Evolutionary conservation across 1,284 basidiomycete genomes (phyloP), one percentile per base, ranked within the genome.

Genomic region (Takashimella tepidaria): DNA sequence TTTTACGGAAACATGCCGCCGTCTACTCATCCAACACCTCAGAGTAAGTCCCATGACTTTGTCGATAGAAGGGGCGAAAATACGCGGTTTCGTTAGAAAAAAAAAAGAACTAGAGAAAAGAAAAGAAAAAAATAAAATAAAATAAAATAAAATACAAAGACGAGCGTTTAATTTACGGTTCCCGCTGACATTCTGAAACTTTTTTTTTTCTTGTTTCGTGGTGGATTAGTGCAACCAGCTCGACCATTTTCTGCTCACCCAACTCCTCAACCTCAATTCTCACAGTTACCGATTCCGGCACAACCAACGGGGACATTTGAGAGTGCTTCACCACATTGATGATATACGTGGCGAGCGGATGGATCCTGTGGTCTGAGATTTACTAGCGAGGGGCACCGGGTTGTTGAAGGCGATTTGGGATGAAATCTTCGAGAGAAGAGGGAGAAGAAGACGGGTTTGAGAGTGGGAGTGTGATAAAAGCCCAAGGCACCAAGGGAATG

Each of bases 1-100:
- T 66, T 55, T 51, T 68, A 60, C 50, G 51, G 43, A 24, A 56
- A 57, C 44, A 60, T 63, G 50, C 50, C 59, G 10, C 65, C 66
- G 21, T 24, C 21, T 24, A 41, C 66, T 25, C 71, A 70, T 46
- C 69, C 70, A 51, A 71, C 69, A 1, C 71, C 70, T 45, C 70
- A 70, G 44, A 58, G 70, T 73, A 52, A 53, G 69, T 67, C 13
- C n/a, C 16, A n/a, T 10, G 8, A 22, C n/a, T n/a, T n/a, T n/a
- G n/a, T n/a, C n/a, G n/a, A n/a, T n/a, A n/a, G n/a, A n/a, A n/a
- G n/a, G n/a, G n/a, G n/a, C n/a, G n/a, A n/a, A n/a, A n/a, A n/a
- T n/a, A n/a, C n/a, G n/a, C n/a, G n/a, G n/a, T n/a, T n/a, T n/a
- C n/a, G n/a, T n/a, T n/a, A n/a, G n/a, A n/a, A n/a, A n/a, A n/a